These are phyloP conservation scores for Eucalyptus camaldulensis DNA, from an alignment of 345 rosid species.

Conservation along the genomic window DNA sequence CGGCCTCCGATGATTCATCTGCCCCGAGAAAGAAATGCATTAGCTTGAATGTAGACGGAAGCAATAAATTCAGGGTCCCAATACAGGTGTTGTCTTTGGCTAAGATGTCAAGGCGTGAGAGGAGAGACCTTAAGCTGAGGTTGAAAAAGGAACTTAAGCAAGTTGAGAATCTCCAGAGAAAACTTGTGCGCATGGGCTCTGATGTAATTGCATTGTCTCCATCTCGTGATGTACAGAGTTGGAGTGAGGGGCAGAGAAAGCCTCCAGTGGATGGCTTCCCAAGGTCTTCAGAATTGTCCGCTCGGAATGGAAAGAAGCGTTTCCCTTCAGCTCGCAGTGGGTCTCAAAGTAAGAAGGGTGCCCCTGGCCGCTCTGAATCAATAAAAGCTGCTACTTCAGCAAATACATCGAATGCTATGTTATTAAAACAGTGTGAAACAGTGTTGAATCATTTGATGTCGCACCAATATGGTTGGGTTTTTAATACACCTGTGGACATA, in stretches of 20 bases:
- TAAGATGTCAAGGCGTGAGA: conserved; percentile 48
- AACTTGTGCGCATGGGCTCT: conserved; percentile 26
- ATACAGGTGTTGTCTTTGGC: conserved; percentile 45
- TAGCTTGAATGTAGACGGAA: conserved; percentile 30
- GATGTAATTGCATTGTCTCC: conserved; percentile 28
- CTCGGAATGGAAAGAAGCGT: conserved; percentile 43
- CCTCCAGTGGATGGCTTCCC: conserved; percentile 15
- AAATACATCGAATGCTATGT: conserved; percentile 5
- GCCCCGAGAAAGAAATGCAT: conserved; percentile 49
- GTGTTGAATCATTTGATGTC: conserved; percentile 51
- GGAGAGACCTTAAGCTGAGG: conserved; percentile 38
- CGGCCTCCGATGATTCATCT: conserved; percentile 44
- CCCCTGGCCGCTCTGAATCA: conserved; percentile 11
- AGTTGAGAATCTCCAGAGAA: conserved; percentile 49
- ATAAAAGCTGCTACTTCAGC: conserved; percentile 11
- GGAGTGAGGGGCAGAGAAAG: conserved; percentile 62
- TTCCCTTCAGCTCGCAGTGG: conserved; percentile 25
- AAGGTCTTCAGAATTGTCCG: conserved; percentile 12
- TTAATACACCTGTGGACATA: conserved; percentile 68
- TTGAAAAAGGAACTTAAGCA: conserved; percentile 68
- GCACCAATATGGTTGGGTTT: conserved; percentile 55
- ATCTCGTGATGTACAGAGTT: conserved; percentile 43
- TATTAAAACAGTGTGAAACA: conserved; percentile 63
- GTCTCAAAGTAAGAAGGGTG: conserved; percentile 25
- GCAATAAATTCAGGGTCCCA: conserved; percentile 30